These are phyloP conservation scores for Gelatoporia subvermispora DNA, from an alignment of 768 basidiomycete species.

Conservation along the genomic window DNA sequence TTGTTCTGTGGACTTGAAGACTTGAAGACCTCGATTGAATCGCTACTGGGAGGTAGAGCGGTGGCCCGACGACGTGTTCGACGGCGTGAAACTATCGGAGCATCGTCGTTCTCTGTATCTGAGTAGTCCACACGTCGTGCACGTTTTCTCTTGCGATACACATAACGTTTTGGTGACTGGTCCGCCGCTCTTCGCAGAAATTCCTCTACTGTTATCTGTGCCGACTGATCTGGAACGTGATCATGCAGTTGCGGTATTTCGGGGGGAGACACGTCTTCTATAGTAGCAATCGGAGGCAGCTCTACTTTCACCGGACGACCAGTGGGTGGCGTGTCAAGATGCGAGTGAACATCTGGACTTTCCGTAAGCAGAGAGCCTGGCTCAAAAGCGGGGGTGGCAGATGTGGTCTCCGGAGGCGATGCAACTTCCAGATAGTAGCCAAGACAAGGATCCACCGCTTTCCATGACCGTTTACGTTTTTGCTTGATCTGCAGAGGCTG, in stretches of 20 bases:
- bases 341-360: too few species aligned
- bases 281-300: too few species aligned
- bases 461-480: neutral
- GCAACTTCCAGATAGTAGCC: neutral
- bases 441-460: slow-evolving; percentile 1
- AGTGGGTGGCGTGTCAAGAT: too few species aligned
- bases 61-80: neutral
- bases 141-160: neutral
- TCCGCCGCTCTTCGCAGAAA: slow-evolving; percentile 63
- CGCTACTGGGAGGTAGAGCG: too few species aligned
- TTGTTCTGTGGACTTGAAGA: neutral
- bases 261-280: too few species aligned
- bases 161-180: neutral
- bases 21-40: neutral
- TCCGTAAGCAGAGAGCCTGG: neutral
- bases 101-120: neutral
- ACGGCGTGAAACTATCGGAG: neutral
- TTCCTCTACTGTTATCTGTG: slow-evolving; percentile 55
- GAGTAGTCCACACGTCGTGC: neutral
- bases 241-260: too few species aligned
- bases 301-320: too few species aligned
- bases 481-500: neutral
- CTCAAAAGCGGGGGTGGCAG: neutral
- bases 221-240: neutral
- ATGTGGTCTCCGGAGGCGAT: neutral